Base-by-base conservation (phyloP, 148 eudicot species). In the Suaeda aralocaspica region DNA sequence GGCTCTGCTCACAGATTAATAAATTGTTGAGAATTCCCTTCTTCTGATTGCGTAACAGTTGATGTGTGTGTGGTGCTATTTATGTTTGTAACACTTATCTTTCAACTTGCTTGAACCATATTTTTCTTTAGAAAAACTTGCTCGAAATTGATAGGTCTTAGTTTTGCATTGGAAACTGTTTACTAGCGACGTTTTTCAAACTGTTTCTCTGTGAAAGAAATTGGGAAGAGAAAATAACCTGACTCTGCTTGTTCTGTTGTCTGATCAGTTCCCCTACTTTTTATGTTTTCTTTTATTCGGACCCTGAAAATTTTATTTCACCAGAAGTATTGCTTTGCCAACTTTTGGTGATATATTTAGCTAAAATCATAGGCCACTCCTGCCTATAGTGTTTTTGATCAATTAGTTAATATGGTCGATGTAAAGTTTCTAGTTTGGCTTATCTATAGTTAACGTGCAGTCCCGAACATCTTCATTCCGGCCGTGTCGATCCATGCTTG, bases 381-480 rank as follows among this genome's bases (percentile, higher is more conserved):
- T 77, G 73, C 33, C 11, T n/a, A n/a, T n/a, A n/a, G 18, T 13
- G 30, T 7, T 22, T 41, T 4, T 61, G 34, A 42, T 34, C 48
- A 61, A 33, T n/a, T 44, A 51, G 67, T 9, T 21, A 34, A 6
- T 31, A 61, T 61, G 24, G 39, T 61, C 9, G 46, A 70, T 26
- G 29, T 19, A 24, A 9, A 24, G 16, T 11, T 18, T 46, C 25
- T 48, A 67, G 25, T 74, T 57, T 45, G 70, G 10, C 68, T 79
- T 15, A 72, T 77, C 41, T 46, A 21, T 64, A 59, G 30, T 60
- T 49, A 34, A 21, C 74, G 79, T 83, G 69, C 86, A 95, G 99
- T 76, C 99, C 97, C 52, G 99, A 91, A 83, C 99, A 95, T 85
- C 97, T 70, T 95, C 94, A 63, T 72, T 83, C 41, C 93, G 89